Base-by-base conservation (phyloP, 495 filamentous ascomycete genomes). In the Aspergillus baeticus region DNA sequence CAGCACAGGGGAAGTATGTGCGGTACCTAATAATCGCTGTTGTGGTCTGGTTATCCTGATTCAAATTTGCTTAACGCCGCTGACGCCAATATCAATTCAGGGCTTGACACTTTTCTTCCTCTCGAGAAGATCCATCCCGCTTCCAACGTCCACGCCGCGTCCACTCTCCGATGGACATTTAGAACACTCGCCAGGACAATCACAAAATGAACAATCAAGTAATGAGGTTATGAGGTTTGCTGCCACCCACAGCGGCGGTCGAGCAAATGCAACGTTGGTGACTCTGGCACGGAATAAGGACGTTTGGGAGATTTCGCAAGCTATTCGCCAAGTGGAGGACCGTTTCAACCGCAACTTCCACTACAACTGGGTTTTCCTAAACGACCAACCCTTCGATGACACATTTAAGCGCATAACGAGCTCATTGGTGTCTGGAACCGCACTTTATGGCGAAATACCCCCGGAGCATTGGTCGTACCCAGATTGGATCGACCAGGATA, bases 301-400 rank as follows among this genome's bases (percentile, higher is more conserved):
- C 69, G 70, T 97, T 37, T 98, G 95, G 95, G 94, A 98, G 29
- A 96, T 98, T 63, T 88, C 91, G 21, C 85, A 88, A 63, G 95
- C 91, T 7, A 98, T 98, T 65, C 90, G 94, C 20, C 87, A 93
- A 60, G 85, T 98, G 33, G 94, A 98, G 74, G 94, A 98, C 68
- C 88, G 94, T 60, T 98, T 98, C 84, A 98, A 98, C 73, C 83
- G 85, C 61, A 87, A 91, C 47, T 98, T 87, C 72, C 87, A 97
- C 76, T 98, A 98, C 71, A 94, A 98, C 67, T 98, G 94, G 94
- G 95, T 98, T 23, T 98, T 98, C 77, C 72, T 98, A 59, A 98
- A 98, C 70, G 94, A 98, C 68, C 82, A 91, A 67, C 88, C 90
- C 1, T 98, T 98, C 63, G 89, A 96, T 62, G 87, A 89, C 1